phyloP scores from a whole-genome alignment of 768 basidiomycete species.

The Hypholoma fasciculare region DNA sequence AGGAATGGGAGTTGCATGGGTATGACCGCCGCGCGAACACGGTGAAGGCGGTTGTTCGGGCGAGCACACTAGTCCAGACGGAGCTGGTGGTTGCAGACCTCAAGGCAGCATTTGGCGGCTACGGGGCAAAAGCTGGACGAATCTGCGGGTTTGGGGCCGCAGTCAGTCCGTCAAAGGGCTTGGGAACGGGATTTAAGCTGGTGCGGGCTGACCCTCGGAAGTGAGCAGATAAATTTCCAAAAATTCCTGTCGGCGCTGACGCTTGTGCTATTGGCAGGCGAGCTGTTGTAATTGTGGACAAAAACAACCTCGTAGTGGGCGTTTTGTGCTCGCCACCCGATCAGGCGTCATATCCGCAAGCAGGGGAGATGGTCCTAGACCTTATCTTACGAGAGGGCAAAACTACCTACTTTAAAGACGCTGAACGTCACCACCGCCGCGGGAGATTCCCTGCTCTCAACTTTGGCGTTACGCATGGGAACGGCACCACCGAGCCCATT shows the following conservation, averaged over 20 bases:
- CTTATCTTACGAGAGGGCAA: background rate
- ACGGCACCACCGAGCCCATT: background rate
- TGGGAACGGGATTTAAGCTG: background rate
- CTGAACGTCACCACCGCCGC: background rate
- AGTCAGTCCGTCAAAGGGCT: background rate
- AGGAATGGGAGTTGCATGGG: background rate
- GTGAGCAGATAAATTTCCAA: background rate
- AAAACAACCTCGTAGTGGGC: background rate
- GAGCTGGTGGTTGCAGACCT: background rate
- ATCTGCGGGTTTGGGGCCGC: too few species aligned
- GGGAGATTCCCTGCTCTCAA: conserved; percentile 5
- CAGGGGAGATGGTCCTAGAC: background rate
- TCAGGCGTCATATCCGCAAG: background rate
- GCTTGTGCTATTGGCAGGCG: background rate
- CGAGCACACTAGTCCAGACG: background rate
- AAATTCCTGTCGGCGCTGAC: background rate
- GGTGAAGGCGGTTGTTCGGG: background rate
- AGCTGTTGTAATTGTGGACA: background rate
- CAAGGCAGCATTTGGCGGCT: background rate
- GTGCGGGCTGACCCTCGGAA: background rate
- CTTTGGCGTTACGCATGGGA: conserved; percentile 1
- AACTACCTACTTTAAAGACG: background rate
- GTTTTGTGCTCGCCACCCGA: background rate
- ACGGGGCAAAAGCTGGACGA: background rate
- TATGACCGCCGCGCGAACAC: background rate